A percentile compares a stretch with the other conserved stretches of the same genome.
phyloP scores from a whole-genome alignment of 2,329 filamentous ascomycete genomes.

The Parastagonospora nodorum region DNA sequence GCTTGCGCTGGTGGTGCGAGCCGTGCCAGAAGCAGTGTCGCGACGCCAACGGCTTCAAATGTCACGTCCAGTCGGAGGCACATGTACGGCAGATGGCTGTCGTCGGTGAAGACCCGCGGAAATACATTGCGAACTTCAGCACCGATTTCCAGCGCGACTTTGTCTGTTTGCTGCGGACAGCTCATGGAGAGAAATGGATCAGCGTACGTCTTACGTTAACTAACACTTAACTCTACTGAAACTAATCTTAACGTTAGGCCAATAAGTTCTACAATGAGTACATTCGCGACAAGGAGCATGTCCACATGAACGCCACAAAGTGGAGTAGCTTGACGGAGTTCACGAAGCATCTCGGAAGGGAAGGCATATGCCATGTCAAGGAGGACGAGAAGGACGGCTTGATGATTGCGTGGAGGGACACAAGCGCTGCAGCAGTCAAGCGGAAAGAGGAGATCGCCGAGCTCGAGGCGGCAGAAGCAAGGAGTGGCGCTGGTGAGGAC shows the following conservation, averaged over 20 bases:
- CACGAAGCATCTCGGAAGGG: slow-evolving; percentile 80
- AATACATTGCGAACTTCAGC: slow-evolving; percentile 81
- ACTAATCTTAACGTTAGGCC: no score
- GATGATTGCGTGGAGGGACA: slow-evolving; percentile 89
- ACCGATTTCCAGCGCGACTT: slow-evolving; percentile 83
- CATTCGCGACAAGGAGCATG: slow-evolving; percentile 71
- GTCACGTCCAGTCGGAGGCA: slow-evolving; percentile 81
- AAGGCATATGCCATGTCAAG: slow-evolving; percentile 80
- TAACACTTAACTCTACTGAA: no score
- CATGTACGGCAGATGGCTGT: slow-evolving; percentile 90
- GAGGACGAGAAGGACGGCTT: slow-evolving; percentile 89
- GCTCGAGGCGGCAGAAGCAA: slow-evolving; percentile 85
- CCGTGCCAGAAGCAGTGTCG: slow-evolving; percentile 77
- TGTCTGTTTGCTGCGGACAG: slow-evolving; percentile 74
- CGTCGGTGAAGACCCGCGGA: slow-evolving; percentile 85
- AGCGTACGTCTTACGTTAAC: no score
- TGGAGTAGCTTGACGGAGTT: slow-evolving; percentile 91
- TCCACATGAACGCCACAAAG: slow-evolving; percentile 92
- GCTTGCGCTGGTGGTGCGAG: slow-evolving; percentile 88
- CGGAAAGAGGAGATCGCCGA: slow-evolving; percentile 79
- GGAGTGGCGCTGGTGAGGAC: slow-evolving; percentile 89
- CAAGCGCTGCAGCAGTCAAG: slow-evolving; percentile 81
- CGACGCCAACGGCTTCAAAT: slow-evolving; percentile 74
- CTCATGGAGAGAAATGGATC: slow-evolving; percentile 88
- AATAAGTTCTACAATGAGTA: slow-evolving; percentile 97